Conservation (phyloP, 2,329 filamentous ascomycete species). For the Talaromyces sp. region DNA sequence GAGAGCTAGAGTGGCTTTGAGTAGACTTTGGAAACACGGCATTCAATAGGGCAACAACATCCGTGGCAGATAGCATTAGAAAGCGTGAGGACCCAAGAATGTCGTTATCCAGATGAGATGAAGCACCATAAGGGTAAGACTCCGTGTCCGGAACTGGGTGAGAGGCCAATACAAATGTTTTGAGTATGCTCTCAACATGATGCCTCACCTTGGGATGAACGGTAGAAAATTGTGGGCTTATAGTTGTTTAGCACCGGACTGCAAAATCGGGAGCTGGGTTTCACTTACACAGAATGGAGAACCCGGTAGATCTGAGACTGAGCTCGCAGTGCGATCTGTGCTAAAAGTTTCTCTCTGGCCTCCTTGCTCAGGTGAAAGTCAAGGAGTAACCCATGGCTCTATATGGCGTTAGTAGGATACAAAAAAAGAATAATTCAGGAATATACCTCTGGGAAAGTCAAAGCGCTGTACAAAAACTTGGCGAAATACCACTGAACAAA, state of each 20-base stretch:
- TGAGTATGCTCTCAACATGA: slow-evolving; percentile 36
- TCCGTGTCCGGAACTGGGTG: slow-evolving; percentile 3
- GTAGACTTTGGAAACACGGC: slow-evolving; percentile 63
- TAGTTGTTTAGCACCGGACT: slow-evolving; percentile 36
- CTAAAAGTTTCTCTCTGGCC: slow-evolving; percentile 69
- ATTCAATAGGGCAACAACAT: slow-evolving; percentile 75
- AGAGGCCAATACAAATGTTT: slow-evolving; percentile 18
- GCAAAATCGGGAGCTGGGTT: neutral
- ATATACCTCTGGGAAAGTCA: slow-evolving; percentile 81
- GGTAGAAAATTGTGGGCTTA: slow-evolving; percentile 38
- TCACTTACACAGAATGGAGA: slow-evolving; percentile 60
- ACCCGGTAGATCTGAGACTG: slow-evolving; percentile 76
- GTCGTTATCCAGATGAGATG: slow-evolving; percentile 34
- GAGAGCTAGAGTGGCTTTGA: slow-evolving; percentile 22
- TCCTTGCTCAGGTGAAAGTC: slow-evolving; percentile 92
- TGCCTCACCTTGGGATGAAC: slow-evolving; percentile 28
- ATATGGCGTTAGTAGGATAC: slow-evolving; percentile 20
- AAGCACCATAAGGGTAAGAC: slow-evolving; percentile 38
- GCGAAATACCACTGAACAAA: slow-evolving; percentile 91
- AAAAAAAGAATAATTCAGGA: slow-evolving; percentile 18
- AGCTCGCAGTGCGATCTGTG: slow-evolving; percentile 72
- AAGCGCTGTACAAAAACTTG: slow-evolving; percentile 73
- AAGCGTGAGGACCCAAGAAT: slow-evolving; percentile 49
- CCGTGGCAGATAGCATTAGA: slow-evolving; percentile 71
- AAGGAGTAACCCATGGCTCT: slow-evolving; percentile 63